phyloP scores from a whole-genome alignment of 2,329 filamentous ascomycete genomes.

The Aspergillus tanneri region DNA sequence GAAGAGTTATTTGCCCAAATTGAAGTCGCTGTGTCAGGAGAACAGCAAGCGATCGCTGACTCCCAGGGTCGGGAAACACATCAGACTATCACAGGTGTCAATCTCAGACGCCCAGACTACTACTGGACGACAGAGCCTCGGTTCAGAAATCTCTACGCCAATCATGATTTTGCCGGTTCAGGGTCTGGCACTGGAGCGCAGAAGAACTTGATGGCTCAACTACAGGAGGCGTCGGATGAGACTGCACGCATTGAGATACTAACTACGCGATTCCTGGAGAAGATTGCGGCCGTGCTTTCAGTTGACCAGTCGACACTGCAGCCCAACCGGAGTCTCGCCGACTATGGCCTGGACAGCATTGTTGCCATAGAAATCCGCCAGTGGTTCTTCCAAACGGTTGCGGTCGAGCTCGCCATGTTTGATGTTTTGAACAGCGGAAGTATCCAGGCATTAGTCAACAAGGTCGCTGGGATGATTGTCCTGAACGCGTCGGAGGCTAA shows the following conservation, averaged over 20 bases:
- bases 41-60: background rate
- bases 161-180: background rate
- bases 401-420: conserved; percentile 4
- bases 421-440: conserved; percentile 1
- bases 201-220: background rate
- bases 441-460: background rate
- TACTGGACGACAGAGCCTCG: background rate
- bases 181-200: background rate
- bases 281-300: background rate
- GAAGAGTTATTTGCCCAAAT: conserved; percentile 5
- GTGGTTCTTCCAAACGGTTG: conserved; percentile 3
- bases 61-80: background rate
- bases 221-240: background rate
- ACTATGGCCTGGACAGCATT: conserved; percentile 6
- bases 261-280: background rate
- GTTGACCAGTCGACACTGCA: background rate
- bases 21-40: conserved; percentile 2
- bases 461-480: background rate
- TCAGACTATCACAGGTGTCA: conserved; percentile 2
- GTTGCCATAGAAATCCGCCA: conserved; percentile 7
- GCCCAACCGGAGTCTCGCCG: background rate
- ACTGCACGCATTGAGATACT: background rate
- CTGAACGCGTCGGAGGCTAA: background rate
- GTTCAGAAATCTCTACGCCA: conserved; percentile 1
- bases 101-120: background rate